These are phyloP conservation scores for Teratosphaeria pseudoeucalypti DNA, from an alignment of 2,329 filamentous ascomycete genomes.

Conservation along the genomic window DNA sequence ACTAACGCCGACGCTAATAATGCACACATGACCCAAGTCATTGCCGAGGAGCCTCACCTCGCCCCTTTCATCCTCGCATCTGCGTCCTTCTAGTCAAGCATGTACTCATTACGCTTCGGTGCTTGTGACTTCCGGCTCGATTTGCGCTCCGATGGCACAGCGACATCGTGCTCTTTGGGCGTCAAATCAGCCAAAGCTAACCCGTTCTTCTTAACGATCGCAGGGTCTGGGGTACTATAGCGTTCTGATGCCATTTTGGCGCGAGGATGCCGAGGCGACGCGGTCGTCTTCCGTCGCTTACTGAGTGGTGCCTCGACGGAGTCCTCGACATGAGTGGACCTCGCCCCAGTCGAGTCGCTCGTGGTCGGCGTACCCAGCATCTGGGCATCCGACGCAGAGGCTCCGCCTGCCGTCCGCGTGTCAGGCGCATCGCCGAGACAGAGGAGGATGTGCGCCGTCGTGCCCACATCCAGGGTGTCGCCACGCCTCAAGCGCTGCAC, in stretches of 20 bases:
- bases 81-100: constrained; percentile 2
- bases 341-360: not conserved
- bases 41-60: not conserved
- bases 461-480: not conserved
- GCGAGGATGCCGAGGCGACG: not conserved
- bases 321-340: not conserved
- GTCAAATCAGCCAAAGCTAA: not conserved
- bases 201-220: not conserved
- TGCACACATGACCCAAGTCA: not conserved
- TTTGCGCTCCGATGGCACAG: not conserved
- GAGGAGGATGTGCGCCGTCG: not conserved
- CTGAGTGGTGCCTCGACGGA: not conserved
- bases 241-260: not conserved
- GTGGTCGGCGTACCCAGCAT: constrained; percentile 1
- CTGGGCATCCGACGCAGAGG: not conserved
- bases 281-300: not conserved
- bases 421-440: not conserved
- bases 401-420: not conserved
- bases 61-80: not conserved
- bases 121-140: not conserved
- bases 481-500: constrained; percentile 1
- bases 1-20: not conserved
- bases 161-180: not conserved
- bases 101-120: not conserved
- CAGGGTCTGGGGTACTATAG: not conserved